Conservation (phyloP, 306 rosid genomes). For the Urtica urens region DNA sequence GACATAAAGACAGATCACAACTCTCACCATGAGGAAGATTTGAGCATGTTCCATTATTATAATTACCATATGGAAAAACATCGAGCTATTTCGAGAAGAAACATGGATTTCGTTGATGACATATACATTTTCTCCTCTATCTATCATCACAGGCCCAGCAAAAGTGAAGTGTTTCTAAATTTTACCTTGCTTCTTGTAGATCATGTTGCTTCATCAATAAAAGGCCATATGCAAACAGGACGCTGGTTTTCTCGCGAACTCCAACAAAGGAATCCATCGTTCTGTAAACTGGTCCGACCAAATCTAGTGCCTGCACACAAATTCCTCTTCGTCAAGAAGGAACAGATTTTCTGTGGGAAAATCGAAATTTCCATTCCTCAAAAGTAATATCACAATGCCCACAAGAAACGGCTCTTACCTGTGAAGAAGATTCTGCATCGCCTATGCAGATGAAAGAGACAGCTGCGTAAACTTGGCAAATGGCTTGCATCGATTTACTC, state of each 20-base stretch:
- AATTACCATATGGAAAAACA: too few species aligned
- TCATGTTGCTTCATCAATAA: constrained; percentile 87
- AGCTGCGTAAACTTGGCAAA: constrained; percentile 89
- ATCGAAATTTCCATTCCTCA: background rate
- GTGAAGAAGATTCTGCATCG: constrained; percentile 87
- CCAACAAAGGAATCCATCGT: constrained; percentile 97
- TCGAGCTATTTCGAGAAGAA: too few species aligned
- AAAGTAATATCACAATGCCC: constrained; percentile 5
- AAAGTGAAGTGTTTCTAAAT: background rate
- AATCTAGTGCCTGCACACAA: constrained; percentile 81
- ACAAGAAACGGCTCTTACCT: constrained; percentile 36
- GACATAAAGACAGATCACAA: background rate
- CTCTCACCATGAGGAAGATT: too few species aligned
- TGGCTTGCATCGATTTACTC: constrained; percentile 89
- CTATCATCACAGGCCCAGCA: background rate
- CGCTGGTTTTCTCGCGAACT: constrained; percentile 90
- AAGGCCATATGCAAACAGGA: constrained; percentile 87
- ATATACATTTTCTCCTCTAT: too few species aligned
- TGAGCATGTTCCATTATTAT: too few species aligned
- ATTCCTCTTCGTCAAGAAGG: constrained; percentile 16
- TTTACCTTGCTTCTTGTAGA: constrained; percentile 88
- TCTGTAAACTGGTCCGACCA: constrained; percentile 78
- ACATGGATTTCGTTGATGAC: too few species aligned
- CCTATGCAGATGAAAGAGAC: constrained; percentile 92
- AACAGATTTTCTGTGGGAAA: constrained; percentile 5